phyloP scores from a whole-genome alignment of 495 filamentous ascomycete genomes.

The Daldinia concentrica region DNA sequence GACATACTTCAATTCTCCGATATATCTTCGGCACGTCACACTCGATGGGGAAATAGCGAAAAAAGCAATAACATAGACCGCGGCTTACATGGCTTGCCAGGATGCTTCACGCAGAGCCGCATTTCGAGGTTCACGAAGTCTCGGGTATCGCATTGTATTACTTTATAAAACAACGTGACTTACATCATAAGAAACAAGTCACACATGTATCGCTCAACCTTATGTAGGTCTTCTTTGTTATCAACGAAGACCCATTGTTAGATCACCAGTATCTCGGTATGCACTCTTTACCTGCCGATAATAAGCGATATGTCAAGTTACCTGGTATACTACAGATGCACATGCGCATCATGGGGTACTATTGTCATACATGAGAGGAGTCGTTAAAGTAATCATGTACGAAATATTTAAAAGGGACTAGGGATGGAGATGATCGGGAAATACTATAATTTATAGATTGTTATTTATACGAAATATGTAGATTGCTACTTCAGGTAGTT shows the following conservation, averaged over 20 bases:
- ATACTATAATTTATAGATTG: too few relatives aligned
- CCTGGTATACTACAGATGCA: background rate
- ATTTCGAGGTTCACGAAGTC: conserved; percentile 6
- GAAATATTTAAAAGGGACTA: too few relatives aligned
- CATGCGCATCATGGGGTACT: background rate
- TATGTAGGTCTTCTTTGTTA: background rate
- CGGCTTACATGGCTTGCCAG: background rate
- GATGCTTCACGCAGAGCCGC: conserved; percentile 18
- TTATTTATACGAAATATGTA: too few relatives aligned
- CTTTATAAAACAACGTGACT: background rate
- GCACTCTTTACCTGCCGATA: background rate
- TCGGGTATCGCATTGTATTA: background rate
- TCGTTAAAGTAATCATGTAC: too few relatives aligned
- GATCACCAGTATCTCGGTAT: background rate
- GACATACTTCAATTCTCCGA: background rate
- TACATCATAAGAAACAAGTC: background rate
- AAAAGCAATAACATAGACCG: too few relatives aligned
- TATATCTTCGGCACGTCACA: background rate
- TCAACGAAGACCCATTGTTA: background rate
- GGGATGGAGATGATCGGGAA: too few relatives aligned
- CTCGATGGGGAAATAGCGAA: background rate
- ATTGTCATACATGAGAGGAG: too few relatives aligned
- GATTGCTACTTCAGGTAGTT: too few relatives aligned
- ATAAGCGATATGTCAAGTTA: background rate
- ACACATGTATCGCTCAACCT: background rate